Conservation (phyloP, 257 asterid genomes). For the Scutellaria barbata region DNA sequence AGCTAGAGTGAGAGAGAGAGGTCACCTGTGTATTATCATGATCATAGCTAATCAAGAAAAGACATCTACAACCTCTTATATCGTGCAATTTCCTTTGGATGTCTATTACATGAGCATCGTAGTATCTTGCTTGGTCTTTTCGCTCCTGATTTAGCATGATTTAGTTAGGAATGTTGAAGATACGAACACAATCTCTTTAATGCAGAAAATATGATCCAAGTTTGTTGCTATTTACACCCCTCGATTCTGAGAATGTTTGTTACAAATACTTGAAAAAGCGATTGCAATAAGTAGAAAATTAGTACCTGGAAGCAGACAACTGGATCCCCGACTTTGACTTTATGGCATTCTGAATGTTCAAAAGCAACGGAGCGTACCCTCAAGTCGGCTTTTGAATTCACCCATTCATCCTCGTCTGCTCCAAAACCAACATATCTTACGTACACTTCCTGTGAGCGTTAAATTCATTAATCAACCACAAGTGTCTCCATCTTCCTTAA, state of each 20-base stretch:
- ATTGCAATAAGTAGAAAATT: not conserved
- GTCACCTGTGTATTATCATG: constrained; percentile 68
- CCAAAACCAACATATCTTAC: constrained; percentile 82
- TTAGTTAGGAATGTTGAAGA: not conserved
- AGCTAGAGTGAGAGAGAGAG: not conserved
- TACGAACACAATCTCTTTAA: not conserved
- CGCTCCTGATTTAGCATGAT: constrained; percentile 57
- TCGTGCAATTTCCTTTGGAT: constrained; percentile 82
- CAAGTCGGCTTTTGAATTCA: constrained; percentile 50
- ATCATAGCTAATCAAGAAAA: constrained; percentile 68
- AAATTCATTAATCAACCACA: constrained; percentile 12
- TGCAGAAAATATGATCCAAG: not conserved
- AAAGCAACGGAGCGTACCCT: constrained; percentile 72
- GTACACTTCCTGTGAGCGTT: constrained; percentile 61
- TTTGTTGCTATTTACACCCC: not conserved
- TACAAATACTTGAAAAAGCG: too few species aligned
- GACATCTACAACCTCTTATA: constrained; percentile 89
- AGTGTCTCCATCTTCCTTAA: not conserved
- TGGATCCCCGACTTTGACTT: constrained; percentile 66
- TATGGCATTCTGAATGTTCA: constrained; percentile 75
- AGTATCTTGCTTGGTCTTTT: constrained; percentile 70
- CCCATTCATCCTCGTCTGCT: constrained; percentile 88
- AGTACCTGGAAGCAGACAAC: constrained; percentile 89
- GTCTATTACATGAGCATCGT: constrained; percentile 64
- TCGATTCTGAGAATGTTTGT: too few species aligned